These are phyloP conservation scores for Collybia mongolica DNA, from an alignment of 768 basidiomycete genomes.

Conservation along the genomic window DNA sequence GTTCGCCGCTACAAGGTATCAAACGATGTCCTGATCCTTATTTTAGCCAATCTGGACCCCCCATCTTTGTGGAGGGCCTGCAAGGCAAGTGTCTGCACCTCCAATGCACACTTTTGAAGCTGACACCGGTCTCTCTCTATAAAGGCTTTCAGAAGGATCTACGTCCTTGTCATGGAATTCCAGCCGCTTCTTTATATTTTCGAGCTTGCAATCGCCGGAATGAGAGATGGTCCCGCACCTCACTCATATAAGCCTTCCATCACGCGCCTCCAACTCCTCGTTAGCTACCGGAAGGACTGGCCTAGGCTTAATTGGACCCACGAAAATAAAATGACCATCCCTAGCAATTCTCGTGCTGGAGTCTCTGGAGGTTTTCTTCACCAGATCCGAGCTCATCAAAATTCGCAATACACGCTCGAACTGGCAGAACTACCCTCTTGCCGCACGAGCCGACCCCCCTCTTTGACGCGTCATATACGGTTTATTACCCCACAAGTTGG, in stretches of 20 bases:
- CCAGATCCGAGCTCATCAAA: conserved; percentile 33
- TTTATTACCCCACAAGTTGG: conserved; percentile 43
- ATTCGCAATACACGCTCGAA: conserved; percentile 38
- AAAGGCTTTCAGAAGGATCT: conserved; percentile 47
- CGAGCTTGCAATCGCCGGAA: conserved; percentile 47
- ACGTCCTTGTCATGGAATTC: conserved; percentile 43
- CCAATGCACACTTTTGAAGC: not conserved
- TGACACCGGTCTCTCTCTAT: not conserved
- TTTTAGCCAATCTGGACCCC: conserved; percentile 50
- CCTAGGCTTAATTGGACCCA: conserved; percentile 45
- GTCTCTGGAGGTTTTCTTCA: conserved; percentile 47
- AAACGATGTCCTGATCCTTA: conserved; percentile 49
- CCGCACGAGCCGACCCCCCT: conserved; percentile 40
- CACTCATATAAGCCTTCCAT: conserved; percentile 34
- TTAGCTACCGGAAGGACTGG: conserved; percentile 48
- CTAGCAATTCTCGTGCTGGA: conserved; percentile 34
- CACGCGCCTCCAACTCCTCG: conserved; percentile 43
- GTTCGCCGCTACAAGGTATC: conserved; percentile 47
- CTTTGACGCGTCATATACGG: conserved; percentile 43
- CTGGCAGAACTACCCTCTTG: conserved; percentile 49
- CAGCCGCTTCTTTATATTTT: conserved; percentile 48
- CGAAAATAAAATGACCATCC: conserved; percentile 41
- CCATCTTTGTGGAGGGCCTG: conserved; percentile 43
- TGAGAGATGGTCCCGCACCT: conserved; percentile 48
- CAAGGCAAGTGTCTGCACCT: conserved; percentile 30